Percentiles rank a stretch among this genome's conserved stretches.
phyloP scores from a whole-genome alignment of 768 basidiomycete species.

The Mycena rebaudengoi region DNA sequence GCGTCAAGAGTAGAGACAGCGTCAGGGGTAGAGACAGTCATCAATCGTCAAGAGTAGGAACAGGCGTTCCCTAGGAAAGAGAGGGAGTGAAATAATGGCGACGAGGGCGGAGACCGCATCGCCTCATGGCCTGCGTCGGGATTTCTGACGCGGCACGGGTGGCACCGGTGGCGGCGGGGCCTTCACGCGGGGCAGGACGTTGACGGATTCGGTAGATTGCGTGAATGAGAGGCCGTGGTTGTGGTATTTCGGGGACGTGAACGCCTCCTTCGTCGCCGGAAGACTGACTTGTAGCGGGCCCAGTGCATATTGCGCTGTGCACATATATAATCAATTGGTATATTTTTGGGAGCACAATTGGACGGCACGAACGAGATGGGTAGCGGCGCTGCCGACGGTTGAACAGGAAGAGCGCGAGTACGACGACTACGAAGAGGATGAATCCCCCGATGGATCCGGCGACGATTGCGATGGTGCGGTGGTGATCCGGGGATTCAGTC shows the following conservation, averaged over 20 bases:
- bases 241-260: conserved; percentile 39
- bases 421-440: conserved; percentile 11
- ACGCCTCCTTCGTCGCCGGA: conserved; percentile 40
- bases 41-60: no score
- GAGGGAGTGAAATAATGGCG: no score
- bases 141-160: no score
- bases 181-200: conserved; percentile 15
- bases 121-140: no score
- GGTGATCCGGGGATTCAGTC: not conserved
- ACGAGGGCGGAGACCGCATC: no score
- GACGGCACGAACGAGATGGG: conserved; percentile 5
- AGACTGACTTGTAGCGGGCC: conserved; percentile 37
- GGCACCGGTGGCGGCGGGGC: conserved; percentile 1
- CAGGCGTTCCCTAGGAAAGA: no score
- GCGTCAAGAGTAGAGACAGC: conserved; percentile 15
- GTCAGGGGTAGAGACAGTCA: not conserved
- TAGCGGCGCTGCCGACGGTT: conserved; percentile 17
- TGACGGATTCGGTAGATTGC: conserved; percentile 25
- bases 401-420: conserved; percentile 22
- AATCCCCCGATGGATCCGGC: conserved; percentile 18
- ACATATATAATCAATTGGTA: not conserved
- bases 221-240: conserved; percentile 39
- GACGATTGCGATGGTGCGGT: conserved; percentile 20
- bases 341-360: not conserved
- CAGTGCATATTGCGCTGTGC: conserved; percentile 27